These are phyloP conservation scores for Penicillium sp. DNA, from an alignment of 2,329 filamentous ascomycete genomes.

Conservation along the genomic window DNA sequence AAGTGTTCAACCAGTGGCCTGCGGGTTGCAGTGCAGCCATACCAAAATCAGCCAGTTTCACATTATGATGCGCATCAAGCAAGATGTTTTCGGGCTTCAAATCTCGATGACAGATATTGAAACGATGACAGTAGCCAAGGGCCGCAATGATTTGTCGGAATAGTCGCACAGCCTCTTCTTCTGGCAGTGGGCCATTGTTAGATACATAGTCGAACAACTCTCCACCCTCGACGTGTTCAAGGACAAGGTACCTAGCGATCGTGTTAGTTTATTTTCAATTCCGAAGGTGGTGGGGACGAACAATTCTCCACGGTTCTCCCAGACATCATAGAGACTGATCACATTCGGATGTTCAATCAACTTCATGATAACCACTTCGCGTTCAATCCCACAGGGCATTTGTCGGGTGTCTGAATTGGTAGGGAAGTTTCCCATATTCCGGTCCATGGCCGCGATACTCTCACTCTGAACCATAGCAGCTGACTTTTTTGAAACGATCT, in stretches of 20 bases:
- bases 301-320: slow-evolving; percentile 95
- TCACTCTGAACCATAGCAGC: slow-evolving; percentile 79
- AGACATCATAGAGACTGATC: slow-evolving; percentile 91
- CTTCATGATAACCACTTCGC: slow-evolving; percentile 96
- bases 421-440: slow-evolving; percentile 59
- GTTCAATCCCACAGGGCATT: slow-evolving; percentile 85
- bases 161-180: slow-evolving; percentile 76
- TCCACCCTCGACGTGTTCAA: slow-evolving; percentile 82
- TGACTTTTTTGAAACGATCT: slow-evolving; percentile 85
- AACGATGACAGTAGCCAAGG: slow-evolving; percentile 86
- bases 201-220: slow-evolving; percentile 89
- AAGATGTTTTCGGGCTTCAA: slow-evolving; percentile 97
- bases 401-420: slow-evolving; percentile 59
- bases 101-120: slow-evolving; percentile 94
- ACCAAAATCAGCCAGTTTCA: slow-evolving; percentile 96
- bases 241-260: slow-evolving; percentile 75
- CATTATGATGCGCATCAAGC: slow-evolving; percentile 68
- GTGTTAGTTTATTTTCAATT: slow-evolving; percentile 20
- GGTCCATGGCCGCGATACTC: slow-evolving; percentile 79
- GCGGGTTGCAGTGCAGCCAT: slow-evolving; percentile 91
- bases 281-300: slow-evolving; percentile 49
- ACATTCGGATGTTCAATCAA: slow-evolving; percentile 93
- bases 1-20: slow-evolving; percentile 76
- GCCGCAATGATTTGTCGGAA: slow-evolving; percentile 94
- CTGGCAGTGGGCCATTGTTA: slow-evolving; percentile 66